Conservation (phyloP, 2,329 filamentous ascomycete genomes). For the Arthrinium puccinioides region DNA sequence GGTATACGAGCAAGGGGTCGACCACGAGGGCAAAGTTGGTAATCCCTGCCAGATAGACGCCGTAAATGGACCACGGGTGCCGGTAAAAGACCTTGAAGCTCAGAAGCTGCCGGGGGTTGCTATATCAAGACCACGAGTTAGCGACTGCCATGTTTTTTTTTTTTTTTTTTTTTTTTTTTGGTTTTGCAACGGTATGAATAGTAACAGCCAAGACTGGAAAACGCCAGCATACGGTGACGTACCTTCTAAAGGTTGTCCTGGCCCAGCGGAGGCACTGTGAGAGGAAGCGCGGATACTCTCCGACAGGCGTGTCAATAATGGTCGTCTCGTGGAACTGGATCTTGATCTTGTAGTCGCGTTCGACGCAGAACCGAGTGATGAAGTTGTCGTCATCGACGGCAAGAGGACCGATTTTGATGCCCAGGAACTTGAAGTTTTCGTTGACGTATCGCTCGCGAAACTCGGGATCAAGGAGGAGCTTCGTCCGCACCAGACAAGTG, state of each 20-base stretch:
- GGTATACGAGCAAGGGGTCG: constrained; percentile 35
- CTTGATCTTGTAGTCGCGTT: constrained; percentile 41
- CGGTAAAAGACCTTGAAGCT: constrained; percentile 26
- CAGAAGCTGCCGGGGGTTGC: constrained; percentile 42
- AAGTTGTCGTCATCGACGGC: constrained; percentile 57
- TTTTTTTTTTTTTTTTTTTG: too few relatives aligned
- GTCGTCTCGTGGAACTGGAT: constrained; percentile 41
- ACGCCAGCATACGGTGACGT: too few relatives aligned
- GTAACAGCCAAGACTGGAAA: too few relatives aligned
- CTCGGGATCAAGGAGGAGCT: constrained; percentile 34
- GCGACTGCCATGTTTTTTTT: too few relatives aligned
- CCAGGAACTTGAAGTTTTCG: constrained; percentile 34
- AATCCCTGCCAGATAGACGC: constrained; percentile 46
- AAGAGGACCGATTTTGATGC: constrained; percentile 29
- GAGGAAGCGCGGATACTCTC: constrained; percentile 40
- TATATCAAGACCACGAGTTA: too few relatives aligned
- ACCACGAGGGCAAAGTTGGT: constrained; percentile 49
- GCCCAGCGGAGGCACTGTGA: constrained; percentile 50
- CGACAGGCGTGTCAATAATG: too few relatives aligned
- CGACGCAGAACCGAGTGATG: constrained; percentile 45
- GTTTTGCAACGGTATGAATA: too few relatives aligned
- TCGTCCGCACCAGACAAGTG: constrained; percentile 42
- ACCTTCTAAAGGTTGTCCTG: constrained; percentile 52
- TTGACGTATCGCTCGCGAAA: constrained; percentile 38
- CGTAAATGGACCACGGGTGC: constrained; percentile 46